These are phyloP conservation scores for Phytophthora syringae DNA, from an alignment of 352 stramenopile species.

Conservation along the genomic window DNA sequence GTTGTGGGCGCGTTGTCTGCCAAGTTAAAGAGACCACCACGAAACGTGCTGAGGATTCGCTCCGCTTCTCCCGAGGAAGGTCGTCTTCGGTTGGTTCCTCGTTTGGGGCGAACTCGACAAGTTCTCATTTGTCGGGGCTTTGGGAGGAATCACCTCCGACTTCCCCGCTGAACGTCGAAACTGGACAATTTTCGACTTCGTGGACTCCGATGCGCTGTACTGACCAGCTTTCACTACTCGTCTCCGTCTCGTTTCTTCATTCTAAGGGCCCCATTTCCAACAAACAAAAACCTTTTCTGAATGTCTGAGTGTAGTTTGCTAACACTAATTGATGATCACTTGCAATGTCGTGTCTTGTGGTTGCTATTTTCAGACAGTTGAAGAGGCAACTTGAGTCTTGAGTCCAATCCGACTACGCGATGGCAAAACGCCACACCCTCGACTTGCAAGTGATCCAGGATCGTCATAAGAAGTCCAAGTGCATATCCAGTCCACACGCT, in stretches of 20 bases:
- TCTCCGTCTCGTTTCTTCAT: too few relatives aligned
- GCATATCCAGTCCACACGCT: slow-evolving; percentile 6
- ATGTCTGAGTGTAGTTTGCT: too few relatives aligned
- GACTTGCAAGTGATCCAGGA: slow-evolving; percentile 31
- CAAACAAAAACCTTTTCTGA: too few relatives aligned
- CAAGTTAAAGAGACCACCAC: slow-evolving; percentile 24
- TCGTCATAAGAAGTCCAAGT: slow-evolving; percentile 25
- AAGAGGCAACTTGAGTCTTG: too few relatives aligned
- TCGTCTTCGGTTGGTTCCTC: background rate
- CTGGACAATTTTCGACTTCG: slow-evolving; percentile 17
- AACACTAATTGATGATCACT: too few relatives aligned
- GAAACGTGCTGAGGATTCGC: background rate
- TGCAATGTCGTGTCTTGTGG: too few relatives aligned
- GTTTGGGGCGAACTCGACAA: background rate
- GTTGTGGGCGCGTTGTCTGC: slow-evolving; percentile 20
- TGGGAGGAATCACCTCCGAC: slow-evolving; percentile 9
- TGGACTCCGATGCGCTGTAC: background rate
- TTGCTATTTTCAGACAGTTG: slow-evolving; percentile 3
- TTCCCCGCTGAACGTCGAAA: slow-evolving; percentile 1
- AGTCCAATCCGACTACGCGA: slow-evolving; percentile 9
- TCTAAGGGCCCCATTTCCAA: too few relatives aligned
- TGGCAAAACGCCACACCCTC: slow-evolving; percentile 39
- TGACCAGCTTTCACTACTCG: background rate
- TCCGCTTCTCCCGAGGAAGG: slow-evolving; percentile 3
- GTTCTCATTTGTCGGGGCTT: background rate